Evolutionary conservation across 192 early-diverging fungal genomes (phyloP).

Genomic region (Podila minutissima): DNA sequence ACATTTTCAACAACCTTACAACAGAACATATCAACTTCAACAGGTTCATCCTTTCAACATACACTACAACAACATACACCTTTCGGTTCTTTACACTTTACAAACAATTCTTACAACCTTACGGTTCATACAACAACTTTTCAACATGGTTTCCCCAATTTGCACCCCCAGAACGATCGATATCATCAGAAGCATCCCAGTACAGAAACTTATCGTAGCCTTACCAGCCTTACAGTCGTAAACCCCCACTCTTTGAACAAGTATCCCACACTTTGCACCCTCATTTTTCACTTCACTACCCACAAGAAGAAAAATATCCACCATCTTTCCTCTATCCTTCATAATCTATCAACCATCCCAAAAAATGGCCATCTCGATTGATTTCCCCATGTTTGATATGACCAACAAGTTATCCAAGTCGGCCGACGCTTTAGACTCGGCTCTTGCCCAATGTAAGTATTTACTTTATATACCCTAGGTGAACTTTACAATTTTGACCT

Average conservation of each 20-base stretch:
- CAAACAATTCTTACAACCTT: conserved; percentile 26
- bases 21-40: conserved; percentile 7
- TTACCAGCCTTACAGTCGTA: conserved; percentile 49
- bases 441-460: conserved; percentile 45
- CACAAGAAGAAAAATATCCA: neutral
- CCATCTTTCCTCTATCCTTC: too few relatives aligned
- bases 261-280: conserved; percentile 1
- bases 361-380: conserved; percentile 43
- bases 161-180: conserved; percentile 35
- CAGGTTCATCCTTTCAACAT: conserved; percentile 10
- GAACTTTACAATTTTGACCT: neutral
- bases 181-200: conserved; percentile 14
- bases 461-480: neutral
- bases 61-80: conserved; percentile 25
- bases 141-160: conserved; percentile 50
- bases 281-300: too few relatives aligned
- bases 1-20: conserved; percentile 28
- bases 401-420: conserved; percentile 44
- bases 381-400: conserved; percentile 50
- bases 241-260: conserved; percentile 7
- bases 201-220: conserved; percentile 24
- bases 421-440: conserved; percentile 46
- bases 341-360: neutral
- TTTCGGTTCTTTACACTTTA: conserved; percentile 15
- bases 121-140: conserved; percentile 35